Evolutionary conservation across 768 basidiomycete genomes (phyloP).

Genomic region (Auricularia sp.): DNA sequence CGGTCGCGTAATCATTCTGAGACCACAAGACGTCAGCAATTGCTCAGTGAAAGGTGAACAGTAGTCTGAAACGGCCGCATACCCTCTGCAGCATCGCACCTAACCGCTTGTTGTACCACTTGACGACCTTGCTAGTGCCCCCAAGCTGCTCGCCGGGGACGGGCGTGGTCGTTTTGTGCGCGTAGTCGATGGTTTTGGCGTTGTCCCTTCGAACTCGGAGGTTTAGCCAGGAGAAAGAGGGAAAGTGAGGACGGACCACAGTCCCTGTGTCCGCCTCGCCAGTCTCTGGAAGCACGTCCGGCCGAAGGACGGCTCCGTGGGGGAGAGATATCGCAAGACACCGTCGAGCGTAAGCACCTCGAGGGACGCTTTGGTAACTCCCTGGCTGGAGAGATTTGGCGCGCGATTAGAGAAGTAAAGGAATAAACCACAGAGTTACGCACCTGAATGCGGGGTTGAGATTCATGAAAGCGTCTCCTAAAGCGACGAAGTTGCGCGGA

Average conservation of each 20-base stretch:
- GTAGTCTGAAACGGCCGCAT: too few species aligned
- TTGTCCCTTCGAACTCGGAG: not conserved
- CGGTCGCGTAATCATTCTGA: conserved; percentile 7
- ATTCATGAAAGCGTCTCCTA: conserved; percentile 26
- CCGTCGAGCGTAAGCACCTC: not conserved
- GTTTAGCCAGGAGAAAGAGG: not conserved
- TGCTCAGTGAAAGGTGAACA: too few species aligned
- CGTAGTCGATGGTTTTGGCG: not conserved
- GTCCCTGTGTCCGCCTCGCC: not conserved
- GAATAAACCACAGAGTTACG: not conserved
- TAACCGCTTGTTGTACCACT: not conserved
- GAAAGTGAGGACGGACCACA: not conserved
- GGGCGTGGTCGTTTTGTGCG: not conserved
- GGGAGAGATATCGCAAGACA: not conserved
- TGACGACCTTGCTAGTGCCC: not conserved
- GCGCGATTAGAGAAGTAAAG: not conserved
- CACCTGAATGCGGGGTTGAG: conserved; percentile 16
- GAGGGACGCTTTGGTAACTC: not conserved
- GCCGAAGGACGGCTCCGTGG: not conserved
- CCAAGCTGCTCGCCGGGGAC: not conserved
- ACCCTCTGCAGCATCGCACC: not conserved
- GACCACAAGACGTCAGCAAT: too few species aligned
- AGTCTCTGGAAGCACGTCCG: not conserved
- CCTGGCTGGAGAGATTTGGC: not conserved
- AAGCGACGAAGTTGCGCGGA: conserved; percentile 24